These are phyloP conservation scores for Exophiala mesophila DNA, from an alignment of 2,329 filamentous ascomycete genomes.

Conservation along the genomic window DNA sequence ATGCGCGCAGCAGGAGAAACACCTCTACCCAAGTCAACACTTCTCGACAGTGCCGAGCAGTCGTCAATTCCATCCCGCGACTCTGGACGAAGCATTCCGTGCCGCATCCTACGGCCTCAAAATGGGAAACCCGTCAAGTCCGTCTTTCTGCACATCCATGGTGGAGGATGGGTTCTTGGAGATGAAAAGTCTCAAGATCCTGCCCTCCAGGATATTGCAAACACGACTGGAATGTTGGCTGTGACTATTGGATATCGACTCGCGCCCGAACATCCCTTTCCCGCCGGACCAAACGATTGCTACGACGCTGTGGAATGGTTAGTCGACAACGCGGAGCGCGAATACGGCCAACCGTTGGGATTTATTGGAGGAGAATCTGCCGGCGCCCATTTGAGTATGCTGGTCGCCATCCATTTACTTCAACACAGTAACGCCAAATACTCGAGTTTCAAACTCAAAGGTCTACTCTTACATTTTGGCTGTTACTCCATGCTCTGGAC, in stretches of 20 bases:
- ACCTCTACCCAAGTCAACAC: conserved; percentile 43
- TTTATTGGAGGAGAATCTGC: conserved; percentile 49
- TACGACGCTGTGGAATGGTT: conserved; percentile 54
- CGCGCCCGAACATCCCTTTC: conserved; percentile 56
- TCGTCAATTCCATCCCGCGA: conserved; percentile 51
- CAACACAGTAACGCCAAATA: conserved; percentile 29
- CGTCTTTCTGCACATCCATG: conserved; percentile 54
- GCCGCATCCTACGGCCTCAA: conserved; percentile 49
- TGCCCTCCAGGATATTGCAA: conserved; percentile 47
- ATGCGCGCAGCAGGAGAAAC: conserved; percentile 53
- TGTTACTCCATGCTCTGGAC: conserved; percentile 45
- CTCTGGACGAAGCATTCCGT: conserved; percentile 46
- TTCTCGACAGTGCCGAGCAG: conserved; percentile 45
- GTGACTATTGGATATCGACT: conserved; percentile 56
- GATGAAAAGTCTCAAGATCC: conserved; percentile 40
- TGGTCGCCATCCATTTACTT: conserved; percentile 47
- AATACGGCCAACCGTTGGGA: conserved; percentile 40
- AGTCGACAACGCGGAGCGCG: conserved; percentile 41
- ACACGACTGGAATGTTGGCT: conserved; percentile 45
- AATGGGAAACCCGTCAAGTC: conserved; percentile 39
- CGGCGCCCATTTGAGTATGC: conserved; percentile 46
- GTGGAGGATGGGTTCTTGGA: conserved; percentile 41
- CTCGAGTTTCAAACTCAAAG: conserved; percentile 41
- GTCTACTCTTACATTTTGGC: conserved; percentile 51
- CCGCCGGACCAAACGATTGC: conserved; percentile 52